Base-by-base conservation (phyloP, 148 eudicot genomes). In the Rhododendron ovatum region DNA sequence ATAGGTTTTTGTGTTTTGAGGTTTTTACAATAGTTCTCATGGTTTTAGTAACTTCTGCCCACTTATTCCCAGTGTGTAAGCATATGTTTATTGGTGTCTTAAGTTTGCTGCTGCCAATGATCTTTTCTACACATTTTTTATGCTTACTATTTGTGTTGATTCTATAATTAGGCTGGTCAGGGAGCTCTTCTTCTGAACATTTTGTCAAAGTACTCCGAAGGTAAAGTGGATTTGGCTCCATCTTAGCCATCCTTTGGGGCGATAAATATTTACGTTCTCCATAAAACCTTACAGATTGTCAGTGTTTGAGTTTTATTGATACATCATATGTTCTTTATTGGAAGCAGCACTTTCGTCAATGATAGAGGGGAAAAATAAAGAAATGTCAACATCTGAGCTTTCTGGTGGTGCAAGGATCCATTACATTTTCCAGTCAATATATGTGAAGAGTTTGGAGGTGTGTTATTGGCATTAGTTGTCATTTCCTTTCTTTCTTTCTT, bases 401-500 rank as follows among this genome's bases (percentile, higher is more conserved):
- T 94, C 94, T 88, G 99, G 99, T 75, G 99, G 99, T 86, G 99
- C 98, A 65, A 93, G 99, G 85, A 90, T 97, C 63, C 99, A 94
- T 89, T 95, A 94, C 84, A 97, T 97, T 86, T 97, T 97, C 89
- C 99, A 97, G 87, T 93, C 92, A 78, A 97, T 95, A 84, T 97
- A 92, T 90, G 99, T 97, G 37, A 95, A 94, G 88, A 91, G 98
- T 90, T 91, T 97, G 91, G 99, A 95, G 98, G 99, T 97, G 48
- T 63, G 91, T 65, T 53, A 87, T 57, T 53, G 26, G 26, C 47
- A 63, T 50, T 63, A 7, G 3, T 63, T 24, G 69, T 8, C 28
- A 9, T 63, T 24, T 63, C 69, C 26, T 63, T 0, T 30, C 30
- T 30, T 41, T 41, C 45, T 59, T 59, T 63, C 24, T 63, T 22